Base-by-base conservation (phyloP, 805 yeast genomes). In the Yamadazyma sp. region DNA sequence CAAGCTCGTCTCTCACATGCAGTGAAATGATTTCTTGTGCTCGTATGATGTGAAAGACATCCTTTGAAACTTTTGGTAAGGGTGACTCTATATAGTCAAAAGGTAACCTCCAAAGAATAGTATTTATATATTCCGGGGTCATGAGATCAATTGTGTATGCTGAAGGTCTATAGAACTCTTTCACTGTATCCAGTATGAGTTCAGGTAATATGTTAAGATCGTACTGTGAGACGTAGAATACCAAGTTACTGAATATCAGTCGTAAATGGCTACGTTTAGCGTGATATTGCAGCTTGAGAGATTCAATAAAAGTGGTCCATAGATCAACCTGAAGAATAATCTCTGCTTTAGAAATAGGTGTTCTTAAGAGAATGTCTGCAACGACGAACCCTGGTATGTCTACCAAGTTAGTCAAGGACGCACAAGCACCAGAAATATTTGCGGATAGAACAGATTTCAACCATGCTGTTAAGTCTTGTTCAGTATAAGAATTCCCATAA, bases 301-400 rank as follows among this genome's bases (percentile, higher is more conserved):
- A 44, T 15, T 45, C 47, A 18, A 53, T 50, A 38, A 51, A 64
- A 10, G 50, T 42, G 3, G 36, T 13, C 72, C 72, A 69, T 7
- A 69, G 40, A 32, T 67, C 72, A 8, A 52, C 48, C 38, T 65
- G 72, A 12, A 67, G 49, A 6, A 53, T 41, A 22, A 54, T 47
- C 26, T 69, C 73, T 5, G 54, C 46, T 14, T 44, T 42, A 5
- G 59, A 53, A 37, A 52, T 40, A 1, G 73, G 71, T 1, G 69
- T 56, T 31, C 78, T 53, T 1, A 55, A 42, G 2, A 70, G 46
- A 4, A 72, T 48, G 41, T 73, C 75, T 1, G 59, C 52, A 1
- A 59, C 32, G 1, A 73, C 57, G 48, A 64, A 68, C 1, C 63
- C 47, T 0, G 78, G 78, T 11, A 70, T 54, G 2, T 51, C 44